Evolutionary conservation across 2,329 filamentous ascomycete genomes (phyloP), one percentile per base, ranked within the genome.

Genomic region (Zymoseptoria tritici): DNA sequence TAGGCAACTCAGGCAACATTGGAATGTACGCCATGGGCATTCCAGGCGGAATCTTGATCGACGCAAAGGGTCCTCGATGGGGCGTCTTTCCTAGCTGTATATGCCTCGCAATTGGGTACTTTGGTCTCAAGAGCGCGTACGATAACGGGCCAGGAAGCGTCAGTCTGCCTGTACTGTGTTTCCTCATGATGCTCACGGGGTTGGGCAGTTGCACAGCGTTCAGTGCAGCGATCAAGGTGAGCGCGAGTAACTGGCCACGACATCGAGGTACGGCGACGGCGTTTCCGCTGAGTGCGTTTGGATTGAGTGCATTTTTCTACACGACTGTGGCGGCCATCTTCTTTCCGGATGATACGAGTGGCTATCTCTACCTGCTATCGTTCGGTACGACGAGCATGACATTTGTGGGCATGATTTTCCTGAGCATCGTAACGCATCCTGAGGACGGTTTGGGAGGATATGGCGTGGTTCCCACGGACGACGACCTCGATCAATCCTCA

Each of bases 231-330:
- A 85, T 99, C 71, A 99, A 99, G 74, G 83, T 83, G 51, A 80
- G 83, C 81, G 92, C 92, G 9, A 82, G 94, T 65, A 97, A 97
- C 75, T 97, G 92, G 85, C 93, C 93, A 11, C 84, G 87, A 60
- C 88, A 96, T 72, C 85, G 94, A 64, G 94, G 94, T 58, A 96
- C 93, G 3, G 94, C 94, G 5, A 97, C 94, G 5, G 92, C 92
- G 1, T 94, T 97, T 68, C 93, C 94, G 5, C 77, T 97, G 58
- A 90, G 94, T 59, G 92, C 90, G 2, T 97, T 97, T 71, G 94
- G 94, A 2, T 78, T 99, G 59, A 97, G 92, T 72, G 94, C 94
- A 57, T 94, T 99, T 76, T 96, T 97, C 79, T 99, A 97, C 77
- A 93, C 94, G 0, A 81, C 87, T 2, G 76, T 95, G 36, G 90